Evolutionary conservation across 2,329 filamentous ascomycete genomes (phyloP).

Genomic region (Bipolaris sorokiniana): DNA sequence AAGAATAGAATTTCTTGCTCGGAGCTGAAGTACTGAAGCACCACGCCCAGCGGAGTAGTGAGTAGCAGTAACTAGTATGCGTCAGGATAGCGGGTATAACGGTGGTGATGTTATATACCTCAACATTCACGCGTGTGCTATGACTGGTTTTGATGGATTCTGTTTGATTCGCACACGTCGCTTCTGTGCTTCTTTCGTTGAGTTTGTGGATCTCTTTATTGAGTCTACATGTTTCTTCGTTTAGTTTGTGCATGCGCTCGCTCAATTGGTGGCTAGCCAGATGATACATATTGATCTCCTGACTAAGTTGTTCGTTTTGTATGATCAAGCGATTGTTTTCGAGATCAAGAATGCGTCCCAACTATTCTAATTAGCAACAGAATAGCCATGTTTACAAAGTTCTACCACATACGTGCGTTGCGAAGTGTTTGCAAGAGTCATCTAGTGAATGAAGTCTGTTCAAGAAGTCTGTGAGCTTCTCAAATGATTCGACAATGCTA

Average conservation of each 20-base stretch:
- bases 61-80: constrained; percentile 2
- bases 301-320: not conserved
- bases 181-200: constrained; percentile 5
- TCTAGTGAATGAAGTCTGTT: constrained; percentile 8
- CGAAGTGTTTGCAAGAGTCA: constrained; percentile 12
- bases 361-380: no score
- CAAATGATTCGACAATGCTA: constrained; percentile 15
- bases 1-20: constrained; percentile 11
- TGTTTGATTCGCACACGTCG: constrained; percentile 4
- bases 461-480: constrained; percentile 12
- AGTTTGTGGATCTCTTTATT: constrained; percentile 6
- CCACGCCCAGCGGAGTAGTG: constrained; percentile 10
- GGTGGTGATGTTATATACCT: constrained; percentile 1
- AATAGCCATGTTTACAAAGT: no score
- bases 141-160: constrained; percentile 8
- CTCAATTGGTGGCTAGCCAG: not conserved
- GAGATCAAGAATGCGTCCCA: constrained; percentile 6
- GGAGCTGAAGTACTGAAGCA: constrained; percentile 13
- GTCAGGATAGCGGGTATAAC: not conserved
- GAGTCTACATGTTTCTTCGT: not conserved
- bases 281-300: not conserved
- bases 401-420: constrained; percentile 12
- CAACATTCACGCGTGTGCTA: constrained; percentile 13
- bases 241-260: not conserved
- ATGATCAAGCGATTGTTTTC: constrained; percentile 9